phyloP scores from a whole-genome alignment of 2,329 filamentous ascomycete genomes.

The Talaromyces verruculosus region DNA sequence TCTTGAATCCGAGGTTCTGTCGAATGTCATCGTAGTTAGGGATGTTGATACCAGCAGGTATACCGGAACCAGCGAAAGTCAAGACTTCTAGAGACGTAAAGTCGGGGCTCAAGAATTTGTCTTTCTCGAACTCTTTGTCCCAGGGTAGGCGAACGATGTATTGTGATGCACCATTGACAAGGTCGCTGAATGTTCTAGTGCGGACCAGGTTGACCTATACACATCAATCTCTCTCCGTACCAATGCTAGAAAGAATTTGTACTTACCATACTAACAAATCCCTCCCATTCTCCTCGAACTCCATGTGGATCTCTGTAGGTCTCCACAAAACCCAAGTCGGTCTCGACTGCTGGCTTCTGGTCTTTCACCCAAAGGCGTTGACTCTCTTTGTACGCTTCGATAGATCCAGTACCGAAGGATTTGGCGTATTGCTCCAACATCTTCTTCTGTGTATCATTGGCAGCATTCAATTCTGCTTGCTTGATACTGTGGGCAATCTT shows the following conservation, averaged over 20 bases:
- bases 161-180: constrained; percentile 75
- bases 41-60: constrained; percentile 60
- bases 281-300: constrained; percentile 80
- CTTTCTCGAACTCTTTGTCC: constrained; percentile 87
- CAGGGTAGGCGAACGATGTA: constrained; percentile 91
- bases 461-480: constrained; percentile 66
- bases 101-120: constrained; percentile 91
- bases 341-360: constrained; percentile 76
- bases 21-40: constrained; percentile 61
- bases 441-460: constrained; percentile 70
- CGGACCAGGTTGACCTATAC: constrained; percentile 75
- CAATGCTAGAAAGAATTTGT: not conserved
- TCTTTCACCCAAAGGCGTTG: constrained; percentile 82
- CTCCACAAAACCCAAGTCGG: constrained; percentile 81
- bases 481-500: constrained; percentile 65
- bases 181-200: constrained; percentile 79
- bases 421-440: constrained; percentile 74
- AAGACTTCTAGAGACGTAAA: constrained; percentile 93
- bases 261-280: constrained; percentile 66
- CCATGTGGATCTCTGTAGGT: constrained; percentile 82
- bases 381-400: constrained; percentile 75
- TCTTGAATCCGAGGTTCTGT: constrained; percentile 66
- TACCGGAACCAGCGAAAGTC: constrained; percentile 68
- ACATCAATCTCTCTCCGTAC: constrained; percentile 32
- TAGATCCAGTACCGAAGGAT: constrained; percentile 71